Conservation (phyloP, 2,329 filamentous ascomycete genomes). For the Ophiocordyceps australis region DNA sequence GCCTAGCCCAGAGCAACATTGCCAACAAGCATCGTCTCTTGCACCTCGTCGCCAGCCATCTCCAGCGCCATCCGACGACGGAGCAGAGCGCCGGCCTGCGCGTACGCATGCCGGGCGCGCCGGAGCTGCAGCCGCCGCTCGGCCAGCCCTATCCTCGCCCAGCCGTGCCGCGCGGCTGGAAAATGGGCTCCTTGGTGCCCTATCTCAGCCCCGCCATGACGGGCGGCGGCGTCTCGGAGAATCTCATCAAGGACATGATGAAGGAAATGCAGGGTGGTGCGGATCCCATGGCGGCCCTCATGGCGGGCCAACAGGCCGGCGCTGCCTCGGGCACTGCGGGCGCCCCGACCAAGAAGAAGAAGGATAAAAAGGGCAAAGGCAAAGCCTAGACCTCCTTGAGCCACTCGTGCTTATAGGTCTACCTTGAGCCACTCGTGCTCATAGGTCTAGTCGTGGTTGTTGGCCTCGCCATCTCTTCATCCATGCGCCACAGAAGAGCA, state of each 20-base stretch:
- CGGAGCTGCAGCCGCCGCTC: slow-evolving; percentile 41
- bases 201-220: slow-evolving; percentile 79
- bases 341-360: slow-evolving; percentile 13
- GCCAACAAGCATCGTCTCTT: slow-evolving; percentile 79
- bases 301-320: slow-evolving; percentile 13
- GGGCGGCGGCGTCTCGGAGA: slow-evolving; percentile 85
- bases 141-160: slow-evolving; percentile 53
- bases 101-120: slow-evolving; percentile 55
- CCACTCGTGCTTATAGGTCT: no score
- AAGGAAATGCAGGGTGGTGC: slow-evolving; percentile 55
- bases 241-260: slow-evolving; percentile 95
- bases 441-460: no score
- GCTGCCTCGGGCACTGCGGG: slow-evolving; percentile 11
- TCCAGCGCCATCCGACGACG: slow-evolving; percentile 62
- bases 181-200: slow-evolving; percentile 68
- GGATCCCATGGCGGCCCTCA: slow-evolving; percentile 24
- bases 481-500: no score
- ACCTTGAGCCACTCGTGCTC: no score
- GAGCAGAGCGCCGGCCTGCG: slow-evolving; percentile 48
- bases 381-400: slow-evolving; percentile 10
- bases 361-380: slow-evolving; percentile 33
- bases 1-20: slow-evolving; percentile 40
- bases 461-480: no score
- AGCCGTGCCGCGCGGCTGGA: slow-evolving; percentile 74
- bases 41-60: slow-evolving; percentile 57